Conservation (phyloP, 768 basidiomycete genomes). For the Obba rivulosa region DNA sequence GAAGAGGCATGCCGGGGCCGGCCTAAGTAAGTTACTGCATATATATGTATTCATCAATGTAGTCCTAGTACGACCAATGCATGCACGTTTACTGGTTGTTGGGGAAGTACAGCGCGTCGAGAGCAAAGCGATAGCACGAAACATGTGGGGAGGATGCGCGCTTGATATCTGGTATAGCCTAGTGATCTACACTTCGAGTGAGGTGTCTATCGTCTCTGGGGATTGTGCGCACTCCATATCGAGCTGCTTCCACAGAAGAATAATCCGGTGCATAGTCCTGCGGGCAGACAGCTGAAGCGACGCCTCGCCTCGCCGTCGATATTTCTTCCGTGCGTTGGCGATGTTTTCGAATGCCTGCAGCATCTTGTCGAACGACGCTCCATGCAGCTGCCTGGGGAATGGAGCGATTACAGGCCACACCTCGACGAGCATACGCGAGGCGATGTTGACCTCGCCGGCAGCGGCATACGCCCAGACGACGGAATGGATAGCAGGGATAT, state of each 20-base stretch:
- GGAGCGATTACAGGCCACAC: conserved; percentile 64
- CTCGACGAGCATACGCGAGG: conserved; percentile 47
- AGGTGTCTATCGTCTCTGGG: no score
- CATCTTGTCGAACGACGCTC: conserved; percentile 42
- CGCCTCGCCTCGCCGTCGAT: no score
- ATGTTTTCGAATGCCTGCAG: conserved; percentile 35
- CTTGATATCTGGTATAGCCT: no score
- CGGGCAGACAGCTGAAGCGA: no score
- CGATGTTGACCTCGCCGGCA: conserved; percentile 44
- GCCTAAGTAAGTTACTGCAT: conserved; percentile 4
- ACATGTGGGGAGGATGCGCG: no score
- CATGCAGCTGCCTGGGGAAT: conserved; percentile 46
- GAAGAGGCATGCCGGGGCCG: not conserved
- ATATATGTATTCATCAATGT: conserved; percentile 11
- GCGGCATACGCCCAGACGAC: conserved; percentile 63
- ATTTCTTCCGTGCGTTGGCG: no score
- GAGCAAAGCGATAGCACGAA: no score
- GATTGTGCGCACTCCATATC: no score
- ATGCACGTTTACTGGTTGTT: not conserved
- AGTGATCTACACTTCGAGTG: no score
- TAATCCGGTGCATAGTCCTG: no score
- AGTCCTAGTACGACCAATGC: conserved; percentile 1
- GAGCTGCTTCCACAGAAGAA: no score
- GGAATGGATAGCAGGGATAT: conserved; percentile 67
- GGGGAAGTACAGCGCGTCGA: no score